A percentile compares a stretch with the other conserved stretches of the same genome.
phyloP scores from a whole-genome alignment of 805 yeast genomes.

The Candida awuae region DNA sequence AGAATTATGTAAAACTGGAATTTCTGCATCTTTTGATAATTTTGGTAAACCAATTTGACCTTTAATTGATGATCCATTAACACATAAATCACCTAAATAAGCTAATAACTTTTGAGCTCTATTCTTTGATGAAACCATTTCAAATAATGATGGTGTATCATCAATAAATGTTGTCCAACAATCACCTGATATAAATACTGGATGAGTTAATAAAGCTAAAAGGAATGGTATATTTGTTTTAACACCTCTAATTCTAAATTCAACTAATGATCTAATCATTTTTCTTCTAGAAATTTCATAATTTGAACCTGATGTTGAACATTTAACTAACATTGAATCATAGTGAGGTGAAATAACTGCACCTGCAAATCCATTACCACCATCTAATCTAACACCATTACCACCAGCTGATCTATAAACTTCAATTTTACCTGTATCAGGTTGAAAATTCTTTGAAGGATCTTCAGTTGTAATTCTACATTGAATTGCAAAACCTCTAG shows the following conservation, averaged over 20 bases:
- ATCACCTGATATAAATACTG: constrained; percentile 72
- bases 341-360: constrained; percentile 94
- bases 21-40: constrained; percentile 60
- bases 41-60: constrained; percentile 95
- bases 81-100: constrained; percentile 88
- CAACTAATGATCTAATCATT: constrained; percentile 94
- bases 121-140: constrained; percentile 90
- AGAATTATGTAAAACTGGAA: constrained; percentile 65
- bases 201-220: constrained; percentile 83
- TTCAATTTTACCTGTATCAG: constrained; percentile 97
- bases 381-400: constrained; percentile 97
- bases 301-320: constrained; percentile 95
- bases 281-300: constrained; percentile 95
- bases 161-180: constrained; percentile 99
- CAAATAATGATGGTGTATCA: constrained; percentile 93
- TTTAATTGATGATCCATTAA: constrained; percentile 90
- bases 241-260: constrained; percentile 97
- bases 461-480: constrained; percentile 99
- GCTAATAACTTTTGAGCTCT: constrained; percentile 91
- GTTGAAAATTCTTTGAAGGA: constrained; percentile 93
- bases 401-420: constrained; percentile 99
- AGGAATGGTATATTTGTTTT: constrained; percentile 97
- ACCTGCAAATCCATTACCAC: constrained; percentile 98
- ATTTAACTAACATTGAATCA: constrained; percentile 96
- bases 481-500: constrained; percentile 97